phyloP scores from a whole-genome alignment of 2,329 filamentous ascomycete genomes.

The Aspergillus phoenicis region DNA sequence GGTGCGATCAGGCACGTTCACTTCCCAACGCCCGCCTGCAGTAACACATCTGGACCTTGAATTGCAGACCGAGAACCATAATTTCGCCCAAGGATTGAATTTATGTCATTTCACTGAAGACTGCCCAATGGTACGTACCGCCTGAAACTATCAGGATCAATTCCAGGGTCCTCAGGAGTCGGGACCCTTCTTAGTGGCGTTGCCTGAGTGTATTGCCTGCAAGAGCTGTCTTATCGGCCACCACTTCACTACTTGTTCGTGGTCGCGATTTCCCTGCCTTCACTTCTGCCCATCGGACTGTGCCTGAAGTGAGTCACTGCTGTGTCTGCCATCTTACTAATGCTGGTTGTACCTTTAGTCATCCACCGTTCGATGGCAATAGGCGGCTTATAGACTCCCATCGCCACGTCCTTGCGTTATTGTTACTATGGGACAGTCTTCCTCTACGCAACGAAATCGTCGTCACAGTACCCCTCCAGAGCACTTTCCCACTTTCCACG shows the following conservation, averaged over 20 bases:
- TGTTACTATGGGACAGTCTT: conserved; percentile 49
- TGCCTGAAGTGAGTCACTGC: conserved; percentile 4
- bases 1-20: conserved; percentile 2
- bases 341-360: conserved; percentile 23
- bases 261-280: background rate
- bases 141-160: background rate
- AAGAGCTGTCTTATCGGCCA: conserved; percentile 12
- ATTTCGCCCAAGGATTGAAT: background rate
- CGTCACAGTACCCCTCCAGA: conserved; percentile 31
- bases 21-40: background rate
- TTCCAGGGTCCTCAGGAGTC: background rate
- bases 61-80: background rate
- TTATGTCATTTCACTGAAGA: conserved; percentile 4
- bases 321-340: conserved; percentile 23
- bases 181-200: conserved; percentile 3
- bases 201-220: conserved; percentile 10
- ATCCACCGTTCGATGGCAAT: conserved; percentile 35
- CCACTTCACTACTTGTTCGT: conserved; percentile 1
- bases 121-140: conserved; percentile 23
- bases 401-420: conserved; percentile 21
- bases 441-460: conserved; percentile 43
- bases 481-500: conserved; percentile 23
- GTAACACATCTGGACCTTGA: background rate
- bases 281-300: background rate
- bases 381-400: conserved; percentile 29